Evolutionary conservation across 768 basidiomycete species (phyloP), one percentile per base, ranked within the genome.

Genomic region (Leccinum rimulosum): DNA sequence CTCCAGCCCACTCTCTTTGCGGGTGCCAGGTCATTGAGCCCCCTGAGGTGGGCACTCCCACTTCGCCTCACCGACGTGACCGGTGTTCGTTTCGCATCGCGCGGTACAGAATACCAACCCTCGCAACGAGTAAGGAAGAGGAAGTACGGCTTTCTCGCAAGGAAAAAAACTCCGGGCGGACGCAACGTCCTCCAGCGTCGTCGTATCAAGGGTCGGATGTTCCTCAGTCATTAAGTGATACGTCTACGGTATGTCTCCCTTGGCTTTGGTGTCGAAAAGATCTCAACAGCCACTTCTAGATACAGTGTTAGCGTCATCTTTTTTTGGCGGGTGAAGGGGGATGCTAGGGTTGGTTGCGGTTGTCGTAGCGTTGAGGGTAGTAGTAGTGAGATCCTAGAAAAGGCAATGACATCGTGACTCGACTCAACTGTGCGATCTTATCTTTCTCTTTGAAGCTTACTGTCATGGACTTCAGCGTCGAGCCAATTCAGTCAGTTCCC

Each of bases 51-150:
- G 70, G 6, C 59, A 31, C 57, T 63, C 17, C 71, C 69, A 17
- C 48, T 63, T 31, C 60, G 62, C n/a, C 38, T 65, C 53, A 40
- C 63, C 31, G 59, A 62, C 57, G 62, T 67, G 50, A 57, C 64
- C 6, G 50, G 61, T 53, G 61, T 73, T 14, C 86, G 94, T 7
- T 86, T 81, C 70, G 79, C 78, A 31, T 81, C 88, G 30, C 83
- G 85, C 48, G 95, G 95, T 48, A 83, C 85, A n/a, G 93, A 95
- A 74, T 98, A 98, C 67, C 95, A 98, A 71, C 95, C 95, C n/a
- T 93, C 91, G 0, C 94, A 96, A 73, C 83, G 95, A 45, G 91
- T 91, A 69, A 79, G 95, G 64, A 98, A 98, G 79, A 82, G 93
- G 66, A 93, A 89, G 71, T 91, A 93, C 70, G 95, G 95, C 6